Base-by-base conservation (phyloP, 2,329 filamentous ascomycete genomes). In the Talaromyces sp. region DNA sequence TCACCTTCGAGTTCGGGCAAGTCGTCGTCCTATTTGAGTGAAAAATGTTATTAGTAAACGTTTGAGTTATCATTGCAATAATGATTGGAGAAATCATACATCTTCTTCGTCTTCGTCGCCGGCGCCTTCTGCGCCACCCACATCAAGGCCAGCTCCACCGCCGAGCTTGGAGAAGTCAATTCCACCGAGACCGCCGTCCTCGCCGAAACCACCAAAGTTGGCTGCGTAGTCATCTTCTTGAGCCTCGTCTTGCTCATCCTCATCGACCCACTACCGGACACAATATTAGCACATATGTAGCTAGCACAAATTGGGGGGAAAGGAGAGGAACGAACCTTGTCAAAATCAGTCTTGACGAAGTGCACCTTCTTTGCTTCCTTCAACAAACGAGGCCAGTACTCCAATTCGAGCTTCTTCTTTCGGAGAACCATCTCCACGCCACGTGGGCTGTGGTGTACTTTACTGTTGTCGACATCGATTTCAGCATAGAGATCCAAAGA, bases 261-360 rank as follows among this genome's bases (percentile, higher is more conserved):
- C 92, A 72, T 97, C 93, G 74, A 97, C 91, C 93, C 93, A 97
- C 87, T 89, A 35, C 35, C 41, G 22, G 10, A 49, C 47, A 61
- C 22, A 60, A 43, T 22, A 31, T 54, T 54, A 54, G 27, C 50
- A 52, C 27, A 35, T 35, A 33, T 54, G 8, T 35, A 35, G 16
- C 50, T 11, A 33, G 19, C 13, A 24, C 22, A 50, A n/a, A 27
- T 6, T 9, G 3, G 24, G 22, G 60, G 41, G 10, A 60, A 43
- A 31, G 11, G 14, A 13, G 9, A 24, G 43, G 14, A 37, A 66
- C 84, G 67, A 78, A 90, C 88, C 90, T 97, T 97, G 84, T 97
- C 93, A 74, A 99, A 99, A 83, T 99, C 90, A 70, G 95, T 98
- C 89, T 97, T 97, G 75, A 99, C 82, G 87, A 93, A 99, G 83